Evolutionary conservation across 441 rosid species (phyloP), one percentile per base, ranked within the genome.

Genomic region (Jatropha podagrica): DNA sequence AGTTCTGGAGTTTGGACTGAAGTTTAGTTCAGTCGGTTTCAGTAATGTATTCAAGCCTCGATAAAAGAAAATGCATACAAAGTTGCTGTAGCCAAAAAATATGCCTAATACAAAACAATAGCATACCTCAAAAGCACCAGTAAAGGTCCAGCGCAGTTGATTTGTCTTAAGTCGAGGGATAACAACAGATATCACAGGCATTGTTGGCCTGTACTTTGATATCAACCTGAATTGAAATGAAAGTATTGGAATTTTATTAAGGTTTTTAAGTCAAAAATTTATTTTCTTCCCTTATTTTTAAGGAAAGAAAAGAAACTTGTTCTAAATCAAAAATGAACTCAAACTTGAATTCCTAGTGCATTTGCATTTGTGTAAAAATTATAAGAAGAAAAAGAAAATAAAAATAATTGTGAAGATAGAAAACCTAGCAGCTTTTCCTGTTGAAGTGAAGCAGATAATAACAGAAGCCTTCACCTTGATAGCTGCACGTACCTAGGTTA

Each of bases 401-500:
- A 20, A 38, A 15, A 68, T 8, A 46, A 41, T 11, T 69, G 15
- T 17, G 10, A 59, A 46, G 41, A 27, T 20, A 23, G 18, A 41
- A 58, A 81, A 92, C 96, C 93, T 92, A 44, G 93, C 96, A 81
- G 94, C 92, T 83, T 90, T 87, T 76, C 96, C 93, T 2, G 94
- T 85, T n/a, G 97, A 91, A 51, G 96, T 92, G 80, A 91, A 92
- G 72, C 97, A 91, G 74, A 92, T 85, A 51, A 95, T 88, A 37
- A 88, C 93, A 13, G 97, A 95, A 58, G 98, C 95, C 87, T 91
- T 95, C 62, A 95, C 97, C 88, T 92, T 95, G 76, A 95, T 92
- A 70, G 97, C 97, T 68, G 97, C 98, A 60, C 96, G 88, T 49
- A 94, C 98, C 97, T 94, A 78, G 68, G 13, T 61, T 32, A 14